Base-by-base conservation (phyloP, 495 filamentous ascomycete genomes). In the Aspergillus biplanus region DNA sequence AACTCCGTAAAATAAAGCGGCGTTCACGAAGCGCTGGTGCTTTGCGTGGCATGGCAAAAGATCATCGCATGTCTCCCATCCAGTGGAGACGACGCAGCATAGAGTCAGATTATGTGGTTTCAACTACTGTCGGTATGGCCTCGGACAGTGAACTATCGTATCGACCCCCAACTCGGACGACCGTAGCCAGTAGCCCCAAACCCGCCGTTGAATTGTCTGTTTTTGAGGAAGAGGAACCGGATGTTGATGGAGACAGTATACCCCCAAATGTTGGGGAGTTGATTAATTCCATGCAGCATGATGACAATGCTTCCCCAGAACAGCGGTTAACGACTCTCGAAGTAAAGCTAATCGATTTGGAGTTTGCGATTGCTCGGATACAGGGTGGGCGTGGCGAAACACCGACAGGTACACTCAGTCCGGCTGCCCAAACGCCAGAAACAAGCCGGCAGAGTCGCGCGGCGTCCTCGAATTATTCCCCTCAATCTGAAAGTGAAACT, bases 321-420 rank as follows among this genome's bases (percentile, higher is more conserved):
- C 81, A 85, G 50, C 77, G 83, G 21, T 47, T 85, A 7, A 78
- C 81, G 39, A 85, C 82, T 0, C 62, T 85, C 0, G 83, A 85
- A 54, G 81, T 85, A 5, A 85, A 85, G 55, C 70, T 85, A 42
- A 83, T 85, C 63, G 83, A 85, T 39, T 71, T 85, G 8, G 83
- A 85, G 62, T 83, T 82, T 52, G 82, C 82, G 2, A 82, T 85
- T 56, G 81, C 82, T 0, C 76, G 82, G 39, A 73, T 85, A 65
- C 82, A 85, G 70, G 75, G 69, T 33, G 69, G 64, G n/a, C 65
- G 69, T 6, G 58, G 46, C n/a, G 65, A 74, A 9, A 61, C 64
- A 4, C 62, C 62, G 34, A 62, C 59, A 18, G 68, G 68, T 7
- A 56, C 63, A 33, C 49, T 66, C 18, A 65, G 62, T 12, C 67